A percentile compares a stretch with the other conserved stretches of the same genome.
Evolutionary conservation across 495 filamentous ascomycete genomes (phyloP).

Genomic region (Penicillium simplicissimum): DNA sequence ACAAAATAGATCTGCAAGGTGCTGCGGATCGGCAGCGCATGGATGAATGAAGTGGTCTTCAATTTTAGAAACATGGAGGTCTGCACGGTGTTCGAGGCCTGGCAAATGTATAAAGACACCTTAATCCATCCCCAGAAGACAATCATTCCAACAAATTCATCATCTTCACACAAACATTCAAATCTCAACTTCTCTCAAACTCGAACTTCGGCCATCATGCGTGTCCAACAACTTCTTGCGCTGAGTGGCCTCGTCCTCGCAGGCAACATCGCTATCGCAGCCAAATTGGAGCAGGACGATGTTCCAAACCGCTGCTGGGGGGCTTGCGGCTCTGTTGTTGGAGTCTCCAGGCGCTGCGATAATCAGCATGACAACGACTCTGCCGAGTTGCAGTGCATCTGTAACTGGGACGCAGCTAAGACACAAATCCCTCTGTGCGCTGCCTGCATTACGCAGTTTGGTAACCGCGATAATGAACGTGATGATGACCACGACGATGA

Average conservation of each 20-base stretch:
- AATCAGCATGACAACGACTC: constrained; percentile 28
- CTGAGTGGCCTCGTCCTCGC: constrained; percentile 32
- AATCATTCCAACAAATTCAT: not conserved
- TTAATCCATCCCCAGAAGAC: not conserved
- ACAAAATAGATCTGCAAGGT: not conserved
- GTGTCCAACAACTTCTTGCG: constrained; percentile 27
- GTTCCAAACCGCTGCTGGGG: constrained; percentile 36
- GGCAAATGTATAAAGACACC: not conserved
- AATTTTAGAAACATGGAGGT: constrained; percentile 21
- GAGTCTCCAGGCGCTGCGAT: constrained; percentile 31
- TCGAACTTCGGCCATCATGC: constrained; percentile 26
- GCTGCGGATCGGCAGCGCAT: constrained; percentile 14
- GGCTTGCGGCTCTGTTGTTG: constrained; percentile 31
- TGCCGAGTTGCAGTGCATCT: constrained; percentile 37
- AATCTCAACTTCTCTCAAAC: constrained; percentile 3
- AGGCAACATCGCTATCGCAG: constrained; percentile 27
- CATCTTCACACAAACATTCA: not conserved
- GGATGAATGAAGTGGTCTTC: not conserved
- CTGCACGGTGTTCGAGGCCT: not conserved
- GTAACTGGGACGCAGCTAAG: constrained; percentile 29
- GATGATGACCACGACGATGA: constrained; percentile 18
- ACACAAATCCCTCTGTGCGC: constrained; percentile 36
- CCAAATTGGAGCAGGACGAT: constrained; percentile 36
- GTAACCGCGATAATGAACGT: constrained; percentile 14
- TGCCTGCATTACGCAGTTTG: constrained; percentile 39